Evolutionary conservation across 768 basidiomycete species (phyloP).

Genomic region (Dioszegia aurantiaca): DNA sequence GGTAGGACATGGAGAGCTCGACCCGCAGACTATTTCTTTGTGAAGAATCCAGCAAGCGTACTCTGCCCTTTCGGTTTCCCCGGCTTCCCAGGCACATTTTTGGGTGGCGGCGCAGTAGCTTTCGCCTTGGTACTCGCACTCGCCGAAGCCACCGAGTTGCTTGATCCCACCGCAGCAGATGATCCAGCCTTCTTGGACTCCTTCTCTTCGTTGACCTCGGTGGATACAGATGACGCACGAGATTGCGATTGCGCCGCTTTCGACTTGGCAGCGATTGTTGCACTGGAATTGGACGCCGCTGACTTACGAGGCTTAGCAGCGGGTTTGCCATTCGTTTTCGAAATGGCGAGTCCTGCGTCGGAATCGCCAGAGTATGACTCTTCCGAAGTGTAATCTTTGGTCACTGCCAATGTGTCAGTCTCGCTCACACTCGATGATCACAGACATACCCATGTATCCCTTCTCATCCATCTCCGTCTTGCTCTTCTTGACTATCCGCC

Average conservation of each 20-base stretch:
- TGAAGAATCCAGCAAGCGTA: conserved; percentile 46
- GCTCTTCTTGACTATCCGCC: conserved; percentile 39
- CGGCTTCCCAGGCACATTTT: conserved; percentile 10
- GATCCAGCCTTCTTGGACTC: conserved; percentile 1
- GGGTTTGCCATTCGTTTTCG: conserved; percentile 4
- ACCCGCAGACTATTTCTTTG: conserved; percentile 43
- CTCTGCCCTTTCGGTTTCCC: conserved; percentile 32
- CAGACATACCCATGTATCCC: conserved; percentile 43
- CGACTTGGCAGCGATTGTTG: neutral
- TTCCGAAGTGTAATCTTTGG: conserved; percentile 32
- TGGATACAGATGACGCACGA: conserved; percentile 13
- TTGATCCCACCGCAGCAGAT: conserved; percentile 1
- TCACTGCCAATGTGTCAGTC: conserved; percentile 19
- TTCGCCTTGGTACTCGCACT: conserved; percentile 7
- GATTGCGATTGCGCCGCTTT: neutral
- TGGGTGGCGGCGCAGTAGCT: conserved; percentile 4
- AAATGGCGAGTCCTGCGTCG: conserved; percentile 14
- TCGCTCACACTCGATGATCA: neutral
- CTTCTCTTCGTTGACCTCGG: conserved; percentile 5
- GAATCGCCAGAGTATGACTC: conserved; percentile 38
- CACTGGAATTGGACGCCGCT: conserved; percentile 6
- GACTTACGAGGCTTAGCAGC: conserved; percentile 11
- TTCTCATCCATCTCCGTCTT: conserved; percentile 32
- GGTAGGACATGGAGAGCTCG: too few relatives aligned
- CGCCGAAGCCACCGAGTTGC: conserved; percentile 8